Conservation (phyloP, 352 stramenopile species). For the Phytophthora brassicae region DNA sequence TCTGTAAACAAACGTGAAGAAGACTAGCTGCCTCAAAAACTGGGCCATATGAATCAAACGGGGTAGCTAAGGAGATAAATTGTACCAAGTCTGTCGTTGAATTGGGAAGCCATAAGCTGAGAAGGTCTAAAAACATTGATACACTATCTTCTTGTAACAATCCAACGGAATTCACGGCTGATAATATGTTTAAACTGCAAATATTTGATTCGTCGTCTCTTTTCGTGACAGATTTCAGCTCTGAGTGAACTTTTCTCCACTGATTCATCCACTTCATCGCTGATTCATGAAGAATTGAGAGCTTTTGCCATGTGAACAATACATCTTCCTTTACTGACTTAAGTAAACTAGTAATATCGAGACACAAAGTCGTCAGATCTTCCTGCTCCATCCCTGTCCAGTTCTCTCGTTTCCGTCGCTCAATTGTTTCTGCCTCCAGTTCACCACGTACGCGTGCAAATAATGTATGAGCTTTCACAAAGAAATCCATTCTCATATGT, state of each 20-base stretch:
- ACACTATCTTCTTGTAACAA: slow-evolving; percentile 26
- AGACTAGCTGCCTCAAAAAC: too few species aligned
- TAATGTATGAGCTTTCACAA: slow-evolving; percentile 39
- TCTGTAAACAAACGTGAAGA: too few species aligned
- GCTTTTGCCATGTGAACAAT: neutral
- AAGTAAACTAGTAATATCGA: slow-evolving; percentile 18
- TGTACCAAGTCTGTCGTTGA: slow-evolving; percentile 5
- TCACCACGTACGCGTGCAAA: slow-evolving; percentile 42
- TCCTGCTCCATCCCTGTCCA: slow-evolving; percentile 28
- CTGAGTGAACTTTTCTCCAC: slow-evolving; percentile 17
- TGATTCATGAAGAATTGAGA: slow-evolving; percentile 10
- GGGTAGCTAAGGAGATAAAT: slow-evolving; percentile 13
- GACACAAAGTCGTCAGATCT: slow-evolving; percentile 26
- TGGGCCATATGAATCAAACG: slow-evolving; percentile 4
- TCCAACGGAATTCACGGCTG: neutral
- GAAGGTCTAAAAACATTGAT: slow-evolving; percentile 13
- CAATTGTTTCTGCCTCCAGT: slow-evolving; percentile 29
- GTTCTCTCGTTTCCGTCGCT: slow-evolving; percentile 25
- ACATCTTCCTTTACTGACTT: slow-evolving; percentile 7
- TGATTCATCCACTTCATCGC: slow-evolving; percentile 17
- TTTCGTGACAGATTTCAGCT: slow-evolving; percentile 11
- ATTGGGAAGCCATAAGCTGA: slow-evolving; percentile 10
- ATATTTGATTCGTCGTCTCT: slow-evolving; percentile 1
- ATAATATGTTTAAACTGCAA: neutral
- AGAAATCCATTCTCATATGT: slow-evolving; percentile 45